A percentile compares a stretch with the other conserved stretches of the same genome.
phyloP scores from a whole-genome alignment of 148 eudicot genomes.

The Arctostaphylos glauca region DNA sequence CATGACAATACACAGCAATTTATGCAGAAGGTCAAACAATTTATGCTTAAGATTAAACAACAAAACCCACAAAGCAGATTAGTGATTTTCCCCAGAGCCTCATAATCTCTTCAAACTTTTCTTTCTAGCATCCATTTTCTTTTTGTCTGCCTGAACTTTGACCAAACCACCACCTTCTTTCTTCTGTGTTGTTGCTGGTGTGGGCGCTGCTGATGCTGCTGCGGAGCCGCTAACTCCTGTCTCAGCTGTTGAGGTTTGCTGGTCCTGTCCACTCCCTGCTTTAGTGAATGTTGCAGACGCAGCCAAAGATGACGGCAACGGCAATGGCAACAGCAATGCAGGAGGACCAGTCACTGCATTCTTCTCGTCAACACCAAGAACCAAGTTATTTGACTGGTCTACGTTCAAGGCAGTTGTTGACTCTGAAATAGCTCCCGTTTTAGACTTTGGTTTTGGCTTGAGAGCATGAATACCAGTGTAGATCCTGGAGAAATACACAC shows the following conservation, averaged over 20 bases:
- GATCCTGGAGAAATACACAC: conserved; percentile 40
- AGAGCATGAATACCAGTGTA: conserved; percentile 90
- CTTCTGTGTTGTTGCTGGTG: conserved; percentile 29
- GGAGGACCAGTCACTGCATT: conserved; percentile 28
- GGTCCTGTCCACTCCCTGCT: conserved; percentile 46
- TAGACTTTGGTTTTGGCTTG: conserved; percentile 70
- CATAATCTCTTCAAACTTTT: conserved; percentile 83
- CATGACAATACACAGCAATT: neutral
- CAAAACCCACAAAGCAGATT: neutral
- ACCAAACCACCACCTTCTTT: conserved; percentile 42
- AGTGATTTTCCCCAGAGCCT: conserved; percentile 7
- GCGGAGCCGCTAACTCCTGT: conserved; percentile 40
- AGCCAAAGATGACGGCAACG: conserved; percentile 39
- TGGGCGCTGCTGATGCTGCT: conserved; percentile 28
- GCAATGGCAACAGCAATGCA: conserved; percentile 30
- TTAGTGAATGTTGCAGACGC: conserved; percentile 39
- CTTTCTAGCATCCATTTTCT: conserved; percentile 89
- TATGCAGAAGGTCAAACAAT: neutral
- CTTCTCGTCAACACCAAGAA: conserved; percentile 49
- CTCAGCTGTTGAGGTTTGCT: conserved; percentile 34
- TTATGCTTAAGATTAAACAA: neutral
- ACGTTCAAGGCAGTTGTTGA: conserved; percentile 72
- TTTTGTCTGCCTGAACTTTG: conserved; percentile 69
- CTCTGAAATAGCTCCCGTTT: conserved; percentile 75
- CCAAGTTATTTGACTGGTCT: conserved; percentile 55